Evolutionary conservation across 1,284 basidiomycete species (phyloP), one percentile per base, ranked within the genome.

Genomic region (Ceratobasidium sp.): DNA sequence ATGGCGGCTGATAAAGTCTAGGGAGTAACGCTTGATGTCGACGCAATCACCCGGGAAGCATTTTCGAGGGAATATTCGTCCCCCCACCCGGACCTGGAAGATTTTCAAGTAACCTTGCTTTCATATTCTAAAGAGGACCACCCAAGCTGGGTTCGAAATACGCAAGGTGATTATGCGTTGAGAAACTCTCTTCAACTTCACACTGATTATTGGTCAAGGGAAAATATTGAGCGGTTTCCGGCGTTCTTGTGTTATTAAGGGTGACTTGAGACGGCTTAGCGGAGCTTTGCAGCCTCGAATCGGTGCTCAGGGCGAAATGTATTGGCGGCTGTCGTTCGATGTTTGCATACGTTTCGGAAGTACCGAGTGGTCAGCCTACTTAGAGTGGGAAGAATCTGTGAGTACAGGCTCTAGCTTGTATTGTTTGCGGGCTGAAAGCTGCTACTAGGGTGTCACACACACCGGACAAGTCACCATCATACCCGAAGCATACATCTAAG

Each of bases 301-400:
- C 3, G 76, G 76, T 15, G 18, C 44, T 2, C 61, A 68, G 5
- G 76, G 76, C 9, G 23, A 46, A 20, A 60, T 49, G 53, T 79
- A 75, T 28, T 79, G 78, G 78, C 23, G 51, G 7, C 26, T 79
- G 40, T 39, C 33, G 1, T 79, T 78, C 39, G 28, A 61, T 10
- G 70, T 79, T 44, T 70, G 69, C n/a, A 77, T 79, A 9, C 66
- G 60, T 4, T 79, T 79, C 69, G 79, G 79, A 10, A 77, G 69
- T 1, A 78, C 76, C 13, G 79, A 79, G 33, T 71, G 77, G 23
- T 40, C 55, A 10, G 79, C 76, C 5, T 79, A 72, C 68, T 26
- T 79, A 15, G 76, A 77, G 39, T 79, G 79, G 79, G 63, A 70
- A 46, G 79, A 79, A 18, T 23, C 44, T 20, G 68, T 70, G 9